Evolutionary conservation across 1,139 yeast genomes (phyloP), one percentile per base, ranked within the genome.

Genomic region (Protomyces inouyei): DNA sequence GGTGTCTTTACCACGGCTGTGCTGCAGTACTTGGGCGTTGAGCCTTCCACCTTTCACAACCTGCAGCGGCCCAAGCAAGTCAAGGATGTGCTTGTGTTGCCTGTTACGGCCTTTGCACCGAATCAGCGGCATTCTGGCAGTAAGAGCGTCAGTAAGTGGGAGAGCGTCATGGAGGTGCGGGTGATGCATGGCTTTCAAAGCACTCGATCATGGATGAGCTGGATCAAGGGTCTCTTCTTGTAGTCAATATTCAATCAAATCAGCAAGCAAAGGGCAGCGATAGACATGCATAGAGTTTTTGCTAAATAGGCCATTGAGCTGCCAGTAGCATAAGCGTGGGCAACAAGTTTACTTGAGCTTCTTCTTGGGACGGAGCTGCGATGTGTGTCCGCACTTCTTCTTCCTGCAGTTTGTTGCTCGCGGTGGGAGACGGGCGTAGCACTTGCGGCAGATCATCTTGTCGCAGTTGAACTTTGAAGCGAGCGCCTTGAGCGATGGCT

Each of bases 361-460:
- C 96, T 93, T 93, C 96, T 92, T 92, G 37, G 68, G 68, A 43
- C 68, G 68, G 38, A 66, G 60, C 55, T 93, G 98, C 86, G 93
- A 93, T 82, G 97, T 85, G 95, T 93, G 98, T 78, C 98, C 98
- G 83, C 98, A 93, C 87, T 93, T 93, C 90, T 97, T 91, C 98
- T 93, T 93, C 86, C 98, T 91, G 87, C 98, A 93, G 97, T 93
- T 93, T 83, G 98, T 93, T 76, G 98, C 98, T 88, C 98, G 93
- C 82, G 98, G 97, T 79, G 98, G 98, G 79, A 93, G 91, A 87
- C 98, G 95, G 77, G 98, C 68, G 87, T 93, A 93, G 86, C 98
- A 93, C 82, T 91, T 89, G 84, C 98, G 95, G 86, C 98, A 93
- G 80, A 93, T 93, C 74, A 97, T 82, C 85, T 93, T 93, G 75